A percentile compares a stretch with the other conserved stretches of the same genome.
phyloP scores from a whole-genome alignment of 2,329 filamentous ascomycete species.

The Colletotrichum tabaci region DNA sequence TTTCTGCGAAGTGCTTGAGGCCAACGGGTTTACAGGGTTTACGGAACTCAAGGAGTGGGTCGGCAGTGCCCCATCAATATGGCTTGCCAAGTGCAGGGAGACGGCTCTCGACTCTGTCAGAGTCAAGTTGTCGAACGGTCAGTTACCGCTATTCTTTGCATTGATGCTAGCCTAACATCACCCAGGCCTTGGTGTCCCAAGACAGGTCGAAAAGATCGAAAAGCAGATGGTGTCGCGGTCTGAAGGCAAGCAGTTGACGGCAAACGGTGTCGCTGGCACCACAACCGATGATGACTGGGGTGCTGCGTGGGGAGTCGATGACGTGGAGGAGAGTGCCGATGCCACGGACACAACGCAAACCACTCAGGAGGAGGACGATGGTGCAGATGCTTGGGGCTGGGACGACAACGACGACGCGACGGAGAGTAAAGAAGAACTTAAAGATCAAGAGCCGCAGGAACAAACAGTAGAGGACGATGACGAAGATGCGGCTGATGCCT shows the following conservation, averaged over 20 bases:
- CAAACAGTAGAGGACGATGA: constrained; percentile 51
- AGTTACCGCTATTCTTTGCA: background rate
- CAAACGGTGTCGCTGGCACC: constrained; percentile 62
- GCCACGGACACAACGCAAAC: constrained; percentile 45
- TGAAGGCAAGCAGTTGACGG: constrained; percentile 76
- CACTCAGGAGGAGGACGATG: constrained; percentile 56
- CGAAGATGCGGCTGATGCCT: constrained; percentile 75
- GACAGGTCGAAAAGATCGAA: constrained; percentile 86
- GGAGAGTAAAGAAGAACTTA: constrained; percentile 49
- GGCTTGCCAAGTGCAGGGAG: constrained; percentile 88
- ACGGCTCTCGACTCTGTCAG: constrained; percentile 83
- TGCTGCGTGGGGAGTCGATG: constrained; percentile 82
- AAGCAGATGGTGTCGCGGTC: constrained; percentile 81
- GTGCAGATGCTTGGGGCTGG: constrained; percentile 87
- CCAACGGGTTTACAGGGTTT: constrained; percentile 73
- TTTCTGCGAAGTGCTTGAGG: constrained; percentile 76
- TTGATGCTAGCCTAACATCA: constrained; percentile 1
- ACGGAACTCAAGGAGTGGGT: constrained; percentile 84
- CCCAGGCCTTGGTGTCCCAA: constrained; percentile 71
- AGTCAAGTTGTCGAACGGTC: constrained; percentile 75
- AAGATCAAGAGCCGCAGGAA: constrained; percentile 36
- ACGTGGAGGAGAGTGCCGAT: constrained; percentile 49
- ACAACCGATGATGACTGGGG: constrained; percentile 78
- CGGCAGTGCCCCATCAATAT: constrained; percentile 82
- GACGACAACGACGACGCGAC: constrained; percentile 74